Conservation (phyloP, 2,329 filamentous ascomycete genomes). For the Corinectria fuckeliana region DNA sequence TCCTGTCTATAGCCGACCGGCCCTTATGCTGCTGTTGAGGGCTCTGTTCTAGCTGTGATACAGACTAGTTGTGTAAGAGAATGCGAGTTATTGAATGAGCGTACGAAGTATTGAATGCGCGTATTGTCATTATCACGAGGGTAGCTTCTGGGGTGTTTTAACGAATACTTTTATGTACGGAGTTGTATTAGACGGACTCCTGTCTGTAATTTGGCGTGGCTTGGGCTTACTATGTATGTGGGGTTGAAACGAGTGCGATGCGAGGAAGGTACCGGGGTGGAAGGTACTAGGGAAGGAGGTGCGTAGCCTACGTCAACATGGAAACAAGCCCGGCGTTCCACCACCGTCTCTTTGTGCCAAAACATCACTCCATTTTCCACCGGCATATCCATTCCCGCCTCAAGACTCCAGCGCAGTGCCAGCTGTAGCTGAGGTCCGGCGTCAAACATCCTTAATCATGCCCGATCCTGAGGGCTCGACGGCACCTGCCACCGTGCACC, state of each 20-base stretch:
- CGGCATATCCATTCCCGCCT: conserved; percentile 26
- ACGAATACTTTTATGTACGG: no score
- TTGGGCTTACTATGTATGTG: conserved; percentile 7
- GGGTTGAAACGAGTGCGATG: conserved; percentile 8
- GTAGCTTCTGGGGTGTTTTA: no score
- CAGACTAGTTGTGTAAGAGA: background rate
- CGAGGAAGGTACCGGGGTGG: conserved; percentile 14
- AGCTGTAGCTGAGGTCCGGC: conserved; percentile 37
- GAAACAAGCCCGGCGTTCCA: conserved; percentile 22
- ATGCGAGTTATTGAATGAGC: background rate
- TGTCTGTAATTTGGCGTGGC: conserved; percentile 10
- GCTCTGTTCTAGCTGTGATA: background rate
- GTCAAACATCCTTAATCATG: conserved; percentile 29
- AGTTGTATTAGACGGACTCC: no score
- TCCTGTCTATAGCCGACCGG: background rate
- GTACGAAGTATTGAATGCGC: background rate
- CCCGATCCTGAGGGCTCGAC: conserved; percentile 30
- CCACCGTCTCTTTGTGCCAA: conserved; percentile 23
- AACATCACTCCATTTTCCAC: conserved; percentile 34
- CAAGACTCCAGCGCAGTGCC: conserved; percentile 34
- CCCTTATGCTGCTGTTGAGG: background rate
- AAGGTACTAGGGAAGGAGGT: conserved; percentile 1
- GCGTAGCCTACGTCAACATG: conserved; percentile 21
- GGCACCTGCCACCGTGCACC: conserved; percentile 27
- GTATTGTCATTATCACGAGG: no score